Percentiles rank a stretch among this genome's conserved stretches.
phyloP scores from a whole-genome alignment of 139 green algal genomes.

The Pseudopediastrum boryanum region DNA sequence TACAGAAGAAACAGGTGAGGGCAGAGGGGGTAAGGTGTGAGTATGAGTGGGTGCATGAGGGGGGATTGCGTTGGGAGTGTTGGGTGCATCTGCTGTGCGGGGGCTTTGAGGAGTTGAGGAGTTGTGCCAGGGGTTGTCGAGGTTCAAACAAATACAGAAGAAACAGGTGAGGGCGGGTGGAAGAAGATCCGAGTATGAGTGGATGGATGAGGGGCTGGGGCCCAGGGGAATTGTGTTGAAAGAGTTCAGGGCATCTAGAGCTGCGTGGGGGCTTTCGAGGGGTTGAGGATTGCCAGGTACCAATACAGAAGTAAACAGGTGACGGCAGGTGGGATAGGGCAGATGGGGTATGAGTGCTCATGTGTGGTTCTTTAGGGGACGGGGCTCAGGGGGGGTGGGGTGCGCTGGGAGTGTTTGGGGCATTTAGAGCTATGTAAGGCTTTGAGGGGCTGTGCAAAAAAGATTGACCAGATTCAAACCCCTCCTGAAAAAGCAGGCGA shows the following conservation, averaged over 20 bases:
- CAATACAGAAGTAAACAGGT: neutral
- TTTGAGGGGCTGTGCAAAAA: no score
- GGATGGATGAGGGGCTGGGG: neutral
- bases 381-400: no score
- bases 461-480: no score
- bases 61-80: neutral
- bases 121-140: slow-evolving; percentile 17
- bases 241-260: neutral
- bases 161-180: neutral
- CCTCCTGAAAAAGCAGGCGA: no score
- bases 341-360: neutral
- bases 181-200: neutral
- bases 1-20: neutral
- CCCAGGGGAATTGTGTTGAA: neutral
- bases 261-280: neutral
- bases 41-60: neutral
- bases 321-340: neutral
- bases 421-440: no score
- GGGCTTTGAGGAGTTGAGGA: no score
- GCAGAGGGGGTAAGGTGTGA: neutral
- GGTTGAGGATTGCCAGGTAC: neutral
- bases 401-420: no score
- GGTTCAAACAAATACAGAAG: no score
- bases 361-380: neutral
- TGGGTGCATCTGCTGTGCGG: neutral